Percentiles rank a stretch among this genome's conserved stretches.
phyloP scores from a whole-genome alignment of 2,329 filamentous ascomycete genomes.

The Botrytis paeoniae region DNA sequence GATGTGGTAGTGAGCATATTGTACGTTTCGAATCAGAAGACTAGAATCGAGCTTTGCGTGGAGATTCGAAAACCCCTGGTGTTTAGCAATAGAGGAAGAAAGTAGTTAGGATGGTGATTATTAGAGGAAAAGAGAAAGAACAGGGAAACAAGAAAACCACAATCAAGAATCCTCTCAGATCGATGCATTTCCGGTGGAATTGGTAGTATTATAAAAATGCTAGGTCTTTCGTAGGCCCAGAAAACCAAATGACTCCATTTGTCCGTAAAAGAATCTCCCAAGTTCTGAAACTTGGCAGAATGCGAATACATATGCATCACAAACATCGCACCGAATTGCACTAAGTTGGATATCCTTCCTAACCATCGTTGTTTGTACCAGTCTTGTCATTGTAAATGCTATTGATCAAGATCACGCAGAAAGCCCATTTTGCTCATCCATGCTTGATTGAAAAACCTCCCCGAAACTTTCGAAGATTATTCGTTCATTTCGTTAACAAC shows the following conservation, averaged over 20 bases:
- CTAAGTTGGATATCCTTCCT: conserved; percentile 3
- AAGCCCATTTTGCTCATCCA: conserved; percentile 36
- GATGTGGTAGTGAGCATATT: background rate
- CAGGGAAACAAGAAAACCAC: background rate
- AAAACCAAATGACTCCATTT: conserved; percentile 7
- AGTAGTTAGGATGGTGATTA: background rate
- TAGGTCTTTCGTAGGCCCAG: conserved; percentile 8
- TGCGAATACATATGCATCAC: conserved; percentile 15
- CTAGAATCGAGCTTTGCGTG: background rate
- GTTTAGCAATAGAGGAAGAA: background rate
- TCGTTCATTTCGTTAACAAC: conserved; percentile 24
- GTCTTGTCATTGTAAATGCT: conserved; percentile 37
- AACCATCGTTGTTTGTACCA: conserved; percentile 23
- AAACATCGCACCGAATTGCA: conserved; percentile 8
- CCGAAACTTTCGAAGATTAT: conserved; percentile 5
- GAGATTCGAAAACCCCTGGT: background rate
- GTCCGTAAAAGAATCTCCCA: background rate
- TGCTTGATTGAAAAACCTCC: conserved; percentile 31
- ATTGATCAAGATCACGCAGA: conserved; percentile 35
- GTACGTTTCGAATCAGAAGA: background rate
- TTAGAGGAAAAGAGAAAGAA: background rate
- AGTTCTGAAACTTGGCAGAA: background rate
- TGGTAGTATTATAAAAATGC: conserved; percentile 7
- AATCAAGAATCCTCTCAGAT: background rate
- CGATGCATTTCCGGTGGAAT: background rate